Conservation (phyloP, 176 grass and related monocot species). For the Pontederia paniculata region DNA sequence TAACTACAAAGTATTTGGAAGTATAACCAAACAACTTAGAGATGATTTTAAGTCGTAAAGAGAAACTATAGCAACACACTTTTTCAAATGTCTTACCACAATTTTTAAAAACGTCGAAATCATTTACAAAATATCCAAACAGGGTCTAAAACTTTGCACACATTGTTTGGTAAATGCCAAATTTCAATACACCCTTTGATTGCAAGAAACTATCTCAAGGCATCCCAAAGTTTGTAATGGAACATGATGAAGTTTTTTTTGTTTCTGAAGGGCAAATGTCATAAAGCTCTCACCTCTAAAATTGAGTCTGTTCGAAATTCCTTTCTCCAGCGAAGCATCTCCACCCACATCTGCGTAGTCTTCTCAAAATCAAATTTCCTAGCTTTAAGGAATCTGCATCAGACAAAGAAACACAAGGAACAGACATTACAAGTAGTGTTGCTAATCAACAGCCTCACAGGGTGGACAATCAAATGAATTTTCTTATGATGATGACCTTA, state of each 20-base stretch:
- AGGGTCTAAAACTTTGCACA: too few relatives aligned
- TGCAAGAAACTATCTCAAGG: too few relatives aligned
- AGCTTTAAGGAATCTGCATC: slow-evolving; percentile 76
- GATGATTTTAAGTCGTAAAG: too few relatives aligned
- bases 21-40: too few relatives aligned
- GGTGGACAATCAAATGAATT: background rate
- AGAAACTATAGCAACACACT: too few relatives aligned
- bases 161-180: too few relatives aligned
- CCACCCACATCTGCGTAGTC: slow-evolving; percentile 84
- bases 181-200: background rate
- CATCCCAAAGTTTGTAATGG: background rate
- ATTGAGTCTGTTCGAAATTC: slow-evolving; percentile 82
- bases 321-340: slow-evolving; percentile 94
- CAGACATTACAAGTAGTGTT: background rate
- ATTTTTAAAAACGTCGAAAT: too few relatives aligned
- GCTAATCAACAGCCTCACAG: background rate
- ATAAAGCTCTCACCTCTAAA: slow-evolving; percentile 45
- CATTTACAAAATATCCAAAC: too few relatives aligned
- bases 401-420: slow-evolving; percentile 4
- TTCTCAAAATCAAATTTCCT: slow-evolving; percentile 79
- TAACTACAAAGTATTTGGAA: too few relatives aligned
- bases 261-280: background rate
- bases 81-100: too few relatives aligned
- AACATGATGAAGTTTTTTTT: background rate
- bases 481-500: slow-evolving; percentile 37